Percentiles rank a stretch among this genome's conserved stretches.
Evolutionary conservation across 345 rosid genomes (phyloP).

Genomic region (Bruguiera sexangula): DNA sequence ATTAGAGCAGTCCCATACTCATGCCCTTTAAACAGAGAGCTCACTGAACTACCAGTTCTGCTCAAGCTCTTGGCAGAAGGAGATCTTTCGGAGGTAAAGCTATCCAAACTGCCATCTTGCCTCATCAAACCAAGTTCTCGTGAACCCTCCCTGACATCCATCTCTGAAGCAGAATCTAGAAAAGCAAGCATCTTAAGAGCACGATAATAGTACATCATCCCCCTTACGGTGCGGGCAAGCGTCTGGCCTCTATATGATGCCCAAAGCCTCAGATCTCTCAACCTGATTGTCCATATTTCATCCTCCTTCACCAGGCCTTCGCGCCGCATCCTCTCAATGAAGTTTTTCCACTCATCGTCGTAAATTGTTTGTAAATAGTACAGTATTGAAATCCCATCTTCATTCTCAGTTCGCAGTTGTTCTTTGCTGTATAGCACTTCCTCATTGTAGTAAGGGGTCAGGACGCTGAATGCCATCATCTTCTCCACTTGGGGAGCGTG

Average conservation of each 20-base stretch:
- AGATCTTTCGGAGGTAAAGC: slow-evolving; percentile 39
- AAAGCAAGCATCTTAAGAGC: slow-evolving; percentile 94
- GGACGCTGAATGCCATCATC: slow-evolving; percentile 94
- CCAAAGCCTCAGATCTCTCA: slow-evolving; percentile 94
- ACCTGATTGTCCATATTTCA: slow-evolving; percentile 70
- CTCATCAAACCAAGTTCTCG: slow-evolving; percentile 78
- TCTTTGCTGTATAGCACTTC: slow-evolving; percentile 86
- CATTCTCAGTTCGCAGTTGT: slow-evolving; percentile 82
- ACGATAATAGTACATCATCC: slow-evolving; percentile 97
- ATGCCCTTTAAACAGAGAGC: slow-evolving; percentile 66
- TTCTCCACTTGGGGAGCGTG: slow-evolving; percentile 99
- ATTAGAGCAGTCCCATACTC: slow-evolving; percentile 88
- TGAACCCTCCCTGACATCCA: slow-evolving; percentile 77
- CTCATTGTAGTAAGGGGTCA: slow-evolving; percentile 92
- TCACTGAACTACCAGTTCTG: slow-evolving; percentile 60
- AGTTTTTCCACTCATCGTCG: slow-evolving; percentile 91
- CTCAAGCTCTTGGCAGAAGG: slow-evolving; percentile 55
- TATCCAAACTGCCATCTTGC: slow-evolving; percentile 40
- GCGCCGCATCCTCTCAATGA: slow-evolving; percentile 83
- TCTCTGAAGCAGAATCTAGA: slow-evolving; percentile 95
- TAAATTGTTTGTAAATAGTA: slow-evolving; percentile 91
- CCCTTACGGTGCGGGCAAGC: slow-evolving; percentile 88
- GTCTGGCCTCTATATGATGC: slow-evolving; percentile 99
- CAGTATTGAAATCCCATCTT: slow-evolving; percentile 87
- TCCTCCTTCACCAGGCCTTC: slow-evolving; percentile 69